These are phyloP conservation scores for Lenwebbia sp. DNA, from an alignment of 345 rosid species.

Conservation along the genomic window DNA sequence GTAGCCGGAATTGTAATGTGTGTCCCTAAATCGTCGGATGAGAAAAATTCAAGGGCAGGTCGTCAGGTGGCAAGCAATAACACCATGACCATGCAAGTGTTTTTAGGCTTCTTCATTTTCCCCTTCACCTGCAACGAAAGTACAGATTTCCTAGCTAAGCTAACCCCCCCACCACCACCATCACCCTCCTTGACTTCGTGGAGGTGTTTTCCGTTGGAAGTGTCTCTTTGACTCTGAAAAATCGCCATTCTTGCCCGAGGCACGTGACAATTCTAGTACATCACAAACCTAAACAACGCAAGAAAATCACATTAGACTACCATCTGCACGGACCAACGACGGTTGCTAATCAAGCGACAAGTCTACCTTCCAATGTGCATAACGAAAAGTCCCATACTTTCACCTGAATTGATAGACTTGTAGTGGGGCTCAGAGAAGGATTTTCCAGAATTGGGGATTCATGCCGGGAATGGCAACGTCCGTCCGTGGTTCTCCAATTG, in stretches of 20 bases:
- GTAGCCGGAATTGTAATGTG: neutral
- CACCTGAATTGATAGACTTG: neutral
- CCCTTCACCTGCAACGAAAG: neutral
- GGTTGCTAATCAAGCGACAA: neutral
- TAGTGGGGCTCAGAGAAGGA: no score
- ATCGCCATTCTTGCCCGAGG: neutral
- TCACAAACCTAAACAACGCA: neutral
- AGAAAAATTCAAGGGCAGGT: neutral
- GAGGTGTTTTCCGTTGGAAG: neutral
- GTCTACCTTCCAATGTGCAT: neutral
- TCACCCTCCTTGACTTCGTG: neutral
- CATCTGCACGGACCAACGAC: neutral
- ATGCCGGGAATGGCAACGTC: neutral
- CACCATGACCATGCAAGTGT: neutral
- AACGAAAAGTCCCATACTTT: neutral
- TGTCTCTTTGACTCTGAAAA: neutral
- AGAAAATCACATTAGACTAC: neutral
- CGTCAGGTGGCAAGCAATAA: neutral
- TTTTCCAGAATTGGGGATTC: no score
- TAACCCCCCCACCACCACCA: neutral
- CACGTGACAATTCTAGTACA: neutral
- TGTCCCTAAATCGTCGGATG: neutral
- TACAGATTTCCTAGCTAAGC: neutral
- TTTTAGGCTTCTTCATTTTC: neutral
- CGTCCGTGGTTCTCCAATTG: neutral